Evolutionary conservation across 1,284 basidiomycete genomes (phyloP).

Genomic region (Pseudozyma thailandica): DNA sequence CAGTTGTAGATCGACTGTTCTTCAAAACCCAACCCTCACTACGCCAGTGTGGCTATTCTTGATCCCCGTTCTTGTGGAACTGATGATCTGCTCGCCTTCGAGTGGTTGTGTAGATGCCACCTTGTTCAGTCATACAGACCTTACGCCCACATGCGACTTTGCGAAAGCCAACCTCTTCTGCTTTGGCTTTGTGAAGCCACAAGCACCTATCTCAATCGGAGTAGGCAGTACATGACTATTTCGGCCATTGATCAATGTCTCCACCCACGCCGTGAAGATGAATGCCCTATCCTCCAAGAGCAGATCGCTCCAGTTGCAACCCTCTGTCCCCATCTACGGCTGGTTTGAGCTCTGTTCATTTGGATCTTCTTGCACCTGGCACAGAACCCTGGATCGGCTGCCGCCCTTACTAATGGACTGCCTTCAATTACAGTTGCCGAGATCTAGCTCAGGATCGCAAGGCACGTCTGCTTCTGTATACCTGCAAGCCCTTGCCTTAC

Average conservation of each 20-base stretch:
- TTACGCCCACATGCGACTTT: no score
- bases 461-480: slow-evolving; percentile 6
- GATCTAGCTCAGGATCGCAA: slow-evolving; percentile 26
- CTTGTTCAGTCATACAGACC: no score
- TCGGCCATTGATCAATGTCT: slow-evolving; percentile 5
- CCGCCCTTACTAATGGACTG: slow-evolving; percentile 20
- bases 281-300: not conserved
- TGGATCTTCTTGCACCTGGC: not conserved
- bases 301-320: not conserved
- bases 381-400: slow-evolving; percentile 20
- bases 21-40: not conserved
- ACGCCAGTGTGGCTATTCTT: slow-evolving; percentile 5
- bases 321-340: slow-evolving; percentile 2
- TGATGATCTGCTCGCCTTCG: not conserved
- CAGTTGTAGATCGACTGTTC: slow-evolving; percentile 24
- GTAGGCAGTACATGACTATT: no score
- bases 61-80: not conserved
- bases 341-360: not conserved
- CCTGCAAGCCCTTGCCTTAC: slow-evolving; percentile 5
- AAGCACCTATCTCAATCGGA: no score
- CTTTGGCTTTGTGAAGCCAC: no score
- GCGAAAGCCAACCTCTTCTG: no score
- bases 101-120: no score
- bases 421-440: slow-evolving; percentile 22
- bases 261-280: slow-evolving; percentile 1